Evolutionary conservation across 2,329 filamentous ascomycete genomes (phyloP).

Genomic region (Ciborinia camelliae): DNA sequence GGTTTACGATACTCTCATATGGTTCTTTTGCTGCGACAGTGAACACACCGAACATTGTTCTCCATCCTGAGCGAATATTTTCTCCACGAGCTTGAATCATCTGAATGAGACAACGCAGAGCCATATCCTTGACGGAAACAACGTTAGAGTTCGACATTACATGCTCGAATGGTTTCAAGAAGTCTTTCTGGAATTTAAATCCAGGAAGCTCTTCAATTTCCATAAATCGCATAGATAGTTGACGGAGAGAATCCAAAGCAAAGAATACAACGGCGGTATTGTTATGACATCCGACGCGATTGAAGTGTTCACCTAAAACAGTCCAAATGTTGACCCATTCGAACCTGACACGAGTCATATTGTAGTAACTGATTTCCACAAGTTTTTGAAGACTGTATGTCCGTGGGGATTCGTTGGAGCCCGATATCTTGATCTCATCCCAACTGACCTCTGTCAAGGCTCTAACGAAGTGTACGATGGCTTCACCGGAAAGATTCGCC

Average conservation of each 20-base stretch:
- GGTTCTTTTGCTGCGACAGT: constrained; percentile 91
- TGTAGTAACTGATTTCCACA: constrained; percentile 99
- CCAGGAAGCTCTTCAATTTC: constrained; percentile 96
- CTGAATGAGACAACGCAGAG: constrained; percentile 90
- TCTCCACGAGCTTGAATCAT: constrained; percentile 98
- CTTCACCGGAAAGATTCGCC: constrained; percentile 85
- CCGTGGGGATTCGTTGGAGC: constrained; percentile 89
- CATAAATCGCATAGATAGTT: constrained; percentile 98
- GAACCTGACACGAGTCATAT: constrained; percentile 97
- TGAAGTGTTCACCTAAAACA: constrained; percentile 97
- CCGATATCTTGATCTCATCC: constrained; percentile 98
- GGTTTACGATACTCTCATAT: constrained; percentile 91
- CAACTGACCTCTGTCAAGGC: constrained; percentile 94
- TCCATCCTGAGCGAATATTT: constrained; percentile 97
- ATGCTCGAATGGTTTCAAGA: constrained; percentile 96
- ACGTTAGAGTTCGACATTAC: constrained; percentile 92
- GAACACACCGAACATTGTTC: constrained; percentile 99
- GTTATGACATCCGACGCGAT: constrained; percentile 91
- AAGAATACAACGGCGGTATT: constrained; percentile 98
- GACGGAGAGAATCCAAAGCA: constrained; percentile 88
- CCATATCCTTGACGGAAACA: constrained; percentile 95
- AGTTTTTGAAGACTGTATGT: constrained; percentile 98
- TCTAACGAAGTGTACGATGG: constrained; percentile 91
- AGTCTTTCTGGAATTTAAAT: constrained; percentile 99
- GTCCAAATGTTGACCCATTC: constrained; percentile 99